Base-by-base conservation (phyloP, 345 rosid species). In the Citrus australasica region DNA sequence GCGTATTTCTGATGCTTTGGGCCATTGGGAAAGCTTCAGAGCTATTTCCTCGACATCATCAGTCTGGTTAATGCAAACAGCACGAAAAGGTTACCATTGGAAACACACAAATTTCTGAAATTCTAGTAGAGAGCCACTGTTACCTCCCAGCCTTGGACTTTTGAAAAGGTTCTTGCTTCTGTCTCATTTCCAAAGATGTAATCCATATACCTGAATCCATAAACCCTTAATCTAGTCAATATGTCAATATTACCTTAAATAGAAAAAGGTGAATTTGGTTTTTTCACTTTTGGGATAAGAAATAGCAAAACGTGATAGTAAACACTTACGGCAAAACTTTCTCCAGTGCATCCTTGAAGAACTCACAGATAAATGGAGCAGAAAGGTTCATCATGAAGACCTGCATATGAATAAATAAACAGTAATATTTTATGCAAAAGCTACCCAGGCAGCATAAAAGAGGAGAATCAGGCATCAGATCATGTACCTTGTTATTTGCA, bases 131-230 rank as follows among this genome's bases (percentile, higher is more conserved):
- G 28, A 46, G 32, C 14, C 58, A 53, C 28, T 11, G 7, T 77
- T 80, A 96, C 98, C 93, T 96, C 93, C 98, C 99, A 96, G 55
- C 99, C 98, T 66, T 89, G 94, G 87, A 93, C 98, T 86, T 85
- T 92, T 14, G 99, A 80, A 85, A 94, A 94, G 80, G 93, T 93
- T 86, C 88, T 91, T 28, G 98, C 98, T 83, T 97, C 99, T 0
- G 94, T 91, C 88, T 94, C 99, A 67, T 91, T 94, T 53, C 99
- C 99, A 83, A 97, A 97, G 67, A 97, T 86, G 79, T 78, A 89
- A 87, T 94, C 98, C 90, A 90, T 85, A 83, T 93, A 97, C 75
- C 98, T 94, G 84, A 71, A 82, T 28, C 33, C 69, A 67, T 65
- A 77, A 40, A 56, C 67, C 27, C 24, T 48, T 17, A 13, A 35